Evolutionary conservation across 2,329 filamentous ascomycete species (phyloP).

Genomic region (Cercospora janseana): DNA sequence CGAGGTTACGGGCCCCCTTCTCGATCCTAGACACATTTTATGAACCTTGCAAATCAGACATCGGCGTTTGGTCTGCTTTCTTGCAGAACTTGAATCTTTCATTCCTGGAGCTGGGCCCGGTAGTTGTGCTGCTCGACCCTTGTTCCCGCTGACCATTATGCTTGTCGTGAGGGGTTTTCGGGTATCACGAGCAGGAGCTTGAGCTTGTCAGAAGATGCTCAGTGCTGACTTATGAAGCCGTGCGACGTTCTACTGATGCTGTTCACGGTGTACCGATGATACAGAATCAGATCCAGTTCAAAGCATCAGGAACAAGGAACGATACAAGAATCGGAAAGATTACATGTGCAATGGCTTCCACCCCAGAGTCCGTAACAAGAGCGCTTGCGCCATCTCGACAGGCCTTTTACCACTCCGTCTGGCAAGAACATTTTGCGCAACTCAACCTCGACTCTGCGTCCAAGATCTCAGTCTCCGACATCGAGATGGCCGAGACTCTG

Average conservation of each 20-base stretch:
- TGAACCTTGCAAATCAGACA: too few species aligned
- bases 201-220: not conserved
- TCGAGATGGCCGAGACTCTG: conserved; percentile 14
- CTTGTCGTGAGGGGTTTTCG: conserved; percentile 10
- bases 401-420: conserved; percentile 13
- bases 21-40: too few species aligned
- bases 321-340: not conserved
- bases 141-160: conserved; percentile 10
- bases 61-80: too few species aligned
- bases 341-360: not conserved
- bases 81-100: not conserved
- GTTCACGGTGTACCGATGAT: too few species aligned
- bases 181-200: not conserved
- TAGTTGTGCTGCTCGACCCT: not conserved
- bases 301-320: conserved; percentile 1
- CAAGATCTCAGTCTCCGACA: conserved; percentile 10
- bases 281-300: too few species aligned
- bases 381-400: conserved; percentile 12
- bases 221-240: too few species aligned
- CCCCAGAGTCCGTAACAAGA: conserved; percentile 9
- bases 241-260: too few species aligned
- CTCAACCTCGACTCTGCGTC: conserved; percentile 11
- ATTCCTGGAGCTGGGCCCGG: not conserved
- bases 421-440: conserved; percentile 12
- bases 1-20: too few species aligned